A percentile compares a stretch with the other conserved stretches of the same genome.
Evolutionary conservation across 1,284 basidiomycete genomes (phyloP).

Genomic region (Melampsora occidentalis): DNA sequence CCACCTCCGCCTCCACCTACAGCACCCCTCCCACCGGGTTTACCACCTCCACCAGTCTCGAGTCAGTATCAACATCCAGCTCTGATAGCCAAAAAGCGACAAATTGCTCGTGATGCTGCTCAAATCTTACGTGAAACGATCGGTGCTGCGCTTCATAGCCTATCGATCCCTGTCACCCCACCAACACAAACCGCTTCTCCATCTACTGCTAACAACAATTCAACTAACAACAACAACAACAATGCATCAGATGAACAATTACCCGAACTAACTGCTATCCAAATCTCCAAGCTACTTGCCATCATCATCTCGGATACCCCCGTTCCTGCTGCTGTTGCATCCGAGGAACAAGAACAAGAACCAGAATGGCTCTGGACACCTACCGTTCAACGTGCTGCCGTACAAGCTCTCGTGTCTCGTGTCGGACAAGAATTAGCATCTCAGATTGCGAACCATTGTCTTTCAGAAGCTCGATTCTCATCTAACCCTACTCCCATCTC

Average conservation of each 20-base stretch:
- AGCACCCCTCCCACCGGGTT: constrained; percentile 59
- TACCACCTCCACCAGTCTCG: constrained; percentile 35
- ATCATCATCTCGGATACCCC: constrained; percentile 70
- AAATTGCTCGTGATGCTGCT: constrained; percentile 47
- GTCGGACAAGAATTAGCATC: constrained; percentile 33
- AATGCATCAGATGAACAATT: constrained; percentile 31
- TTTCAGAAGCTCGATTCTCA: constrained; percentile 27
- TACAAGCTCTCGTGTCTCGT: constrained; percentile 36
- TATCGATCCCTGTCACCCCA: constrained; percentile 38
- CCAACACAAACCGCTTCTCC: constrained; percentile 45
- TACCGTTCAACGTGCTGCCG: constrained; percentile 40
- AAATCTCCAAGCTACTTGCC: constrained; percentile 72
- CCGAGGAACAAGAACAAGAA: constrained; percentile 1
- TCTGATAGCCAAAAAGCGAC: constrained; percentile 43
- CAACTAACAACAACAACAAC: constrained; percentile 50
- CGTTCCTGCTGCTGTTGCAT: not conserved
- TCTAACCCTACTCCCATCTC: constrained; percentile 25
- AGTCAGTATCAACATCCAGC: constrained; percentile 40
- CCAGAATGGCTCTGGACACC: constrained; percentile 31
- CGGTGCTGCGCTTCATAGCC: constrained; percentile 38
- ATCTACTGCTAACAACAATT: constrained; percentile 66
- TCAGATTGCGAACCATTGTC: constrained; percentile 41
- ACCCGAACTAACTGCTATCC: constrained; percentile 67
- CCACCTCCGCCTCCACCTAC: constrained; percentile 71
- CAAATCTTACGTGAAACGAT: constrained; percentile 40